Base-by-base conservation (phyloP, 441 rosid genomes). In the Lepidium campestre region DNA sequence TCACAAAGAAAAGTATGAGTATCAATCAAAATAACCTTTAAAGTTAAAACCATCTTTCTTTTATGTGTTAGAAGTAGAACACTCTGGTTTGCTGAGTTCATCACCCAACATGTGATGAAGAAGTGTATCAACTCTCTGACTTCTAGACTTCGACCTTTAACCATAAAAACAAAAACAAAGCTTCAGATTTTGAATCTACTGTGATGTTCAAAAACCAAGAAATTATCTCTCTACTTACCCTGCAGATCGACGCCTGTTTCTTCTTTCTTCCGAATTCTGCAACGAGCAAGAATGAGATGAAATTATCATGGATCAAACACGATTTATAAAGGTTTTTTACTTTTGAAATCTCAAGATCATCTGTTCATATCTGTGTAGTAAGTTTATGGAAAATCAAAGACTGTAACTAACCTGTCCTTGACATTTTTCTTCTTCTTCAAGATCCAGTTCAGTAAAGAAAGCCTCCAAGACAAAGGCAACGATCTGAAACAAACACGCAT, bases 401-500 rank as follows among this genome's bases (percentile, higher is more conserved):
- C 3, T 9, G 52, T 9, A 36, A 77, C 86, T 23, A 75, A 93
- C 96, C 97, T 87, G 29, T 61, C 77, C 94, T 77, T 75, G 86
- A 15, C 78, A 54, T 53, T 75, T 70, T 57, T 83, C 90, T 45
- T 91, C 79, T 59, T 78, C 60, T 64, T 94, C 94, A 20, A 91
- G 85, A 57, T 89, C 97, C 87, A 94, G 81, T 78, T 94, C 97
- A 44, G 99, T 68, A 57, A 88, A 94, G 86, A 94, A 94, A 27
- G 94, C 99, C 75, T 94, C 99, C 94, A 94, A 83, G 75, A 94
- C 96, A 82, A 94, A 94, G 56, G 99, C 98, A 29, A 91, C 83
- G 62, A 94, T 87, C 99, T 94, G 87, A 76, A 70, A 68, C 74
- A 60, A 66, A 55, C 62, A 53, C 6, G 36, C 42, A 55, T 46